Evolutionary conservation across 1,284 basidiomycete genomes (phyloP), one percentile per base, ranked within the genome.

Genomic region (Serendipita sp.): DNA sequence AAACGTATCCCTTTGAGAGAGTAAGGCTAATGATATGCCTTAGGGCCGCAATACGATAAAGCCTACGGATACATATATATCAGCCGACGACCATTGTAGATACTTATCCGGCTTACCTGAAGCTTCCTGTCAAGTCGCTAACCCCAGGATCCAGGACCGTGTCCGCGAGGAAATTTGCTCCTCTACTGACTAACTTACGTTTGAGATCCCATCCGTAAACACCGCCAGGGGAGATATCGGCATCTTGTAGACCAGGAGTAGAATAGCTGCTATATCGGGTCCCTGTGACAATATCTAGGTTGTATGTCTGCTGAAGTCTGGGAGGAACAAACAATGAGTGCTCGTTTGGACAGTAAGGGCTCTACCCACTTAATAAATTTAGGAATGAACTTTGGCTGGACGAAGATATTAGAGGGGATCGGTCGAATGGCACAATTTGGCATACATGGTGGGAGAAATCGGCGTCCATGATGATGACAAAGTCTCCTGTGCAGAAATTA

Each of bases 401-500:
- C 12, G 13, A 12, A 12, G 17, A 49, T n/a, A 29, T 44, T 17
- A 49, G 41, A 17, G 22, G n/a, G 29, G 41, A 50, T 44, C 42
- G 60, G 4, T 60, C 41, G 34, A 61, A 53, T 30, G 38, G n/a
- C 32, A 12, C 41, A 64, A 43, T 2, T 30, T 62, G 53, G 74
- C 85, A 62, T 73, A 92, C 91, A 70, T 95, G 92, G 72, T 95
- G 92, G 10, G 91, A 93, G 73, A 95, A 94, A 74, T 95, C 92
- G 61, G 92, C 92, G 70, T 95, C 92, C 92, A 95, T 95, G 73
- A 95, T 94, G 70, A 94, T 90, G 41, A 93, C 90, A 75, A 93
- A 95, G 73, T 91, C 89, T n/a, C 92, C 92, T 0, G 87, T 85
- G 70, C 86, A 88, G 71, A 87, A 91, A 69, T 90, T 85, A 61